phyloP scores from a whole-genome alignment of 495 filamentous ascomycete species.

The Glutinoglossum americanum region DNA sequence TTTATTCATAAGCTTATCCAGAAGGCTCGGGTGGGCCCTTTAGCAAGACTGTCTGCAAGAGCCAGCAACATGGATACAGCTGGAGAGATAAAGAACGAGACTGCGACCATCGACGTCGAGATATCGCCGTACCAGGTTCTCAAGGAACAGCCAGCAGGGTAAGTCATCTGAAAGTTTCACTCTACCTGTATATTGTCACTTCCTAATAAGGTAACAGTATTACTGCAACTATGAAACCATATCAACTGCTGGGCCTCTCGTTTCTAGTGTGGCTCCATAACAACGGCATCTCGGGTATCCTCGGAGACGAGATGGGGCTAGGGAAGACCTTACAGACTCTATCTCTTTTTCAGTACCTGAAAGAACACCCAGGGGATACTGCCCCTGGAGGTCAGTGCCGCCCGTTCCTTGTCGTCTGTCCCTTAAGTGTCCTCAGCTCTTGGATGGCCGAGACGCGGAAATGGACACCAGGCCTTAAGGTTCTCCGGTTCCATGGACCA shows the following conservation, averaged over 20 bases:
- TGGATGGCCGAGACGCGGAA: slow-evolving; percentile 34
- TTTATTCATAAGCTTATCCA: slow-evolving; percentile 26
- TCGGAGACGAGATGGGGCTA: slow-evolving; percentile 44
- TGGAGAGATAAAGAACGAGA: slow-evolving; percentile 1
- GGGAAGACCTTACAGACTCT: slow-evolving; percentile 40
- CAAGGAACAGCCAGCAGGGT: slow-evolving; percentile 26
- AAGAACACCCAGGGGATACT: slow-evolving; percentile 15
- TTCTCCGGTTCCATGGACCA: slow-evolving; percentile 34
- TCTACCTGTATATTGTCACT: not conserved
- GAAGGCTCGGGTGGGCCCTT: not conserved
- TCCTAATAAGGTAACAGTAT: slow-evolving; percentile 14
- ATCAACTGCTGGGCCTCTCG: slow-evolving; percentile 39
- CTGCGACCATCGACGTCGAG: not conserved
- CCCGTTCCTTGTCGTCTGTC: slow-evolving; percentile 40
- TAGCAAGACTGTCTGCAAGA: too few species aligned
- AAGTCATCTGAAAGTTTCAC: slow-evolving; percentile 3
- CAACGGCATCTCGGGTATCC: slow-evolving; percentile 35
- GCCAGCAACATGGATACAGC: not conserved
- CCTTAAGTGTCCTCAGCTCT: slow-evolving; percentile 32
- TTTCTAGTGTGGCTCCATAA: slow-evolving; percentile 35
- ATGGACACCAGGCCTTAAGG: slow-evolving; percentile 36
- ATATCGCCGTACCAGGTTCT: slow-evolving; percentile 23
- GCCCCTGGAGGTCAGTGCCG: slow-evolving; percentile 14
- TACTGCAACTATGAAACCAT: slow-evolving; percentile 33
- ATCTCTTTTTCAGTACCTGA: slow-evolving; percentile 30